Evolutionary conservation across 371 early-diverging fungal genomes (phyloP), one percentile per base, ranked within the genome.

Genomic region (Conidiobolus incongruus): DNA sequence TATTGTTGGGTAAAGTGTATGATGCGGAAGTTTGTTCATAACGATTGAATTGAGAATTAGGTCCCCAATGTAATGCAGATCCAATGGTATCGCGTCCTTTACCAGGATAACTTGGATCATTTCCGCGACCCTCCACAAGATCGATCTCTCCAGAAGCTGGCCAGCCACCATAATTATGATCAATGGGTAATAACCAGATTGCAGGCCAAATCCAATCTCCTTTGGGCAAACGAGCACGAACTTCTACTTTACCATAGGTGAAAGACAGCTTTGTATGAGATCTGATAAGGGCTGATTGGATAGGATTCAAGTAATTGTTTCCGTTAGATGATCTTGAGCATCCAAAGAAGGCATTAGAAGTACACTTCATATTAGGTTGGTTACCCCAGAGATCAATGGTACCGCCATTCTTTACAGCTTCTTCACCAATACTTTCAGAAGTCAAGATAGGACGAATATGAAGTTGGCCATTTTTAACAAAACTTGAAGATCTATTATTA

Each of bases 401-500:
- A n/a, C n/a, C n/a, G n/a, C n/a, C n/a, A n/a, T n/a, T n/a, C n/a
- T n/a, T n/a, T n/a, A n/a, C n/a, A n/a, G n/a, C n/a, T n/a, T n/a
- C n/a, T n/a, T n/a, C n/a, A n/a, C n/a, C n/a, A n/a, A n/a, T n/a
- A n/a, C n/a, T n/a, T n/a, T n/a, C n/a, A n/a, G n/a, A n/a, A n/a
- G n/a, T n/a, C n/a, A n/a, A n/a, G n/a, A n/a, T n/a, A n/a, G n/a
- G n/a, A n/a, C n/a, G n/a, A n/a, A n/a, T n/a, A n/a, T n/a, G 16
- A 10, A 79, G 58, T 22, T 66, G 47, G 17, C 77, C 77, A 39
- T 76, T 59, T 22, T 63, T 58, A n/a, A 72, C 71, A 51, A 62
- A 79, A 12, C 72, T 66, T 44, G 72, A 73, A 47, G 67, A 62
- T 40, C 70, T 51, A 49, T 72, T 72, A 45, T 69, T 69, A 38